Base-by-base conservation (phyloP, 1,139 yeast genomes). In the Pichia sorboxylosa region DNA sequence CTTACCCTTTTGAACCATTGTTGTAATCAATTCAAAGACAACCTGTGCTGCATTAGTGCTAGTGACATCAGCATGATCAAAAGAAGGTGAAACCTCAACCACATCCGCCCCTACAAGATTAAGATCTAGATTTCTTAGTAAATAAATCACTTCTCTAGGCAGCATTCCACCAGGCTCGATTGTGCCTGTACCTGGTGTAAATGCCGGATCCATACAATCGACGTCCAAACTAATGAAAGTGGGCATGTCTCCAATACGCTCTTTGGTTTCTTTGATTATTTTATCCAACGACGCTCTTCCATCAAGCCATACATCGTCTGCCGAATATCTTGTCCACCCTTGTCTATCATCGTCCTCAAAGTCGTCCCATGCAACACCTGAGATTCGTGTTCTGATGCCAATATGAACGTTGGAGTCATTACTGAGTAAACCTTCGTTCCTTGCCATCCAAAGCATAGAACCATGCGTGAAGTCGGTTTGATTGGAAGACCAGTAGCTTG, bases 141-240 rank as follows among this genome's bases (percentile, higher is more conserved):
- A 62, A 38, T 73, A 63, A 35, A 79, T 64, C 37, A 80, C 63
- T 51, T 80, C 92, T 38, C 92, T 63, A n/a, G 87, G 78, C 32
- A 78, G 59, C 68, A 83, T 69, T 34, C 92, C 92, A 35, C 92
- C 92, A 4, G 79, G 76, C 54, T 80, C 92, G 40, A 77, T 82
- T 4, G 92, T 80, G 8, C 92, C 92, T 1, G 92, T 80, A 2
- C 90, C 92, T 35, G 84, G 79, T 4, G 85, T 83, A 45, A 74
- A 67, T 3, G 79, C 83, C 2, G 90, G 90, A 50, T 80, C 92
- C 42, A 80, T 59, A n/a, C 77, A 83, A 52, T 80, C 92, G 29
- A 80, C 74, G 51, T 80, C 92, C 22, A 80, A 78, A 10, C 82
- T 73, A 26, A 80, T 58, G 47, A 77, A 80, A 1, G 80, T 78